Base-by-base conservation (phyloP, 1,284 basidiomycete species). In the Ganoderma lingzhi region DNA sequence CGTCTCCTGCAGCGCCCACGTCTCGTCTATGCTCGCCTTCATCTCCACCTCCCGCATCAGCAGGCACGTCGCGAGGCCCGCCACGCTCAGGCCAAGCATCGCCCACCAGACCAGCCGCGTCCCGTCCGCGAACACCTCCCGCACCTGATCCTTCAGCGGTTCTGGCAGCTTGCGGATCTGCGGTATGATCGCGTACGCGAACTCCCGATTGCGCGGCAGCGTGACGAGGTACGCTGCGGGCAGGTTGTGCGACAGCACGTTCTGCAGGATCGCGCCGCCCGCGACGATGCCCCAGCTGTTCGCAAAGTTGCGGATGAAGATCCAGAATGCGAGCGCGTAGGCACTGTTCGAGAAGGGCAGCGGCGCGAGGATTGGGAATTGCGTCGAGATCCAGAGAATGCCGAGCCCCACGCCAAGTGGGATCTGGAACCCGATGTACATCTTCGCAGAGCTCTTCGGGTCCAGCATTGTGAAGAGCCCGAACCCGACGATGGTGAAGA, bases 381-480 rank as follows among this genome's bases (percentile, higher is more conserved):
- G 69, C 37, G 71, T 70, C 63, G 63, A 62, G 67, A 73, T 66
- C 71, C 71, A 73, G 19, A 74, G 55, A n/a, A 72, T 69, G 17
- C 73, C 69, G 39, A 74, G 45, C 6, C 75, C 74, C 14, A 62
- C 59, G 6, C 63, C 72, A 12, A 70, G 42, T 12, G 66, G 64
- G 45, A 74, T 30, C 51, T 72, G 72, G 19, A 48, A 63, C 9
- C 69, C 73, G 15, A 73, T 61, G 42, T 51, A 70, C 42, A 65
- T 44, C 19, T 67, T 63, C 6, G 56, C 30, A 3, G 60, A 19
- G 51, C 56, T 64, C 51, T 70, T 37, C 32, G 48, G 71, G 39
- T 60, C 55, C 44, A 87, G 70, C 0, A 82, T 78, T 5, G 78
- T 80, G 48, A 86, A 73, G 1, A 84, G 65, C 0, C 81, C 84